Percentiles rank a stretch among this genome's conserved stretches.
phyloP scores from a whole-genome alignment of 805 yeast genomes.

The Pichia membranifaciens region DNA sequence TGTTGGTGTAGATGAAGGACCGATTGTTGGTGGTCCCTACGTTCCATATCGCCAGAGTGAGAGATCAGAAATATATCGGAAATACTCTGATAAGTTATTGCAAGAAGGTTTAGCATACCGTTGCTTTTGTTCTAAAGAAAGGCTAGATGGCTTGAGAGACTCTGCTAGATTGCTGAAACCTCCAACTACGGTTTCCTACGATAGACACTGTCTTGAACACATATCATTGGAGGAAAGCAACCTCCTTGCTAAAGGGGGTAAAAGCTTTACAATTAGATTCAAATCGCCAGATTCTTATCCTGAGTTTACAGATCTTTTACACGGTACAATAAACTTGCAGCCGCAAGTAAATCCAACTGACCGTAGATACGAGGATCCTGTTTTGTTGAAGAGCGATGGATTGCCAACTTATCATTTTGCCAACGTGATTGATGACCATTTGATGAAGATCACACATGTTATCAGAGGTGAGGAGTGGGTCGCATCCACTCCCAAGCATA shows the following conservation, averaged over 20 bases:
- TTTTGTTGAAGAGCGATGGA: conserved; percentile 86
- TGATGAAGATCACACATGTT: conserved; percentile 90
- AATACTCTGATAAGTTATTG: conserved; percentile 52
- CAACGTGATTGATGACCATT: conserved; percentile 89
- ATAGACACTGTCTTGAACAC: conserved; percentile 62
- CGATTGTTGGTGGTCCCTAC: conserved; percentile 67
- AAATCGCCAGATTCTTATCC: conserved; percentile 71
- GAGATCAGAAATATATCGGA: conserved; percentile 56
- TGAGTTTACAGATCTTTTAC: conserved; percentile 63
- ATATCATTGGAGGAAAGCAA: conserved; percentile 38
- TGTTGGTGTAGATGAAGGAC: conserved; percentile 76
- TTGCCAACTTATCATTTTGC: conserved; percentile 97
- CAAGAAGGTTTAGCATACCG: conserved; percentile 72
- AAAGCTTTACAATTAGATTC: conserved; percentile 59
- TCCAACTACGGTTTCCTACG: conserved; percentile 89
- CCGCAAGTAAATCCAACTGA: conserved; percentile 70
- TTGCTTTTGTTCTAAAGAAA: conserved; percentile 79
- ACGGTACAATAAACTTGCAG: conserved; percentile 71
- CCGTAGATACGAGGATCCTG: conserved; percentile 82
- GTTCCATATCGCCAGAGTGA: conserved; percentile 88
- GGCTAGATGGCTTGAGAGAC: conserved; percentile 61
- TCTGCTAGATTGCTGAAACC: conserved; percentile 73
- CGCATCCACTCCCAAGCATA: conserved; percentile 91
- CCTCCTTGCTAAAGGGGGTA: conserved; percentile 29
- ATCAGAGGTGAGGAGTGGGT: conserved; percentile 98